Evolutionary conservation across 495 filamentous ascomycete species (phyloP), one percentile per base, ranked within the genome.

Genomic region (Aspergillus ellipticus): DNA sequence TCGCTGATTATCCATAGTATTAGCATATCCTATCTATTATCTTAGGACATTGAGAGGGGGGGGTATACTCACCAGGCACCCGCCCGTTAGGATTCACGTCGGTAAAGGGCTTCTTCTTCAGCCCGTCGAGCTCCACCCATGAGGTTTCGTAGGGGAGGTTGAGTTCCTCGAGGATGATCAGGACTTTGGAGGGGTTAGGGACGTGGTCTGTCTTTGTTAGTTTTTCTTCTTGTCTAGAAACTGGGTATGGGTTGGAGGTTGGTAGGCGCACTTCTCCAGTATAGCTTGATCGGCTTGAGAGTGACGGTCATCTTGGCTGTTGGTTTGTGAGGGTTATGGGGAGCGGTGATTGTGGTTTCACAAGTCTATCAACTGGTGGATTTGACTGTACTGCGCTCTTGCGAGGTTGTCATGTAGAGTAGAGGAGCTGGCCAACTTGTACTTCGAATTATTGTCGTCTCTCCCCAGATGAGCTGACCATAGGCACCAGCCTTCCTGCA

Each of bases 61-160:
- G 17, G 11, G 42, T 6, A 45, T 45, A n/a, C 17, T 41, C 4
- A 45, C 42, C 42, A 68, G 71, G 39, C 16, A 68, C 53, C 20
- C 86, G 83, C 24, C 85, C 86, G 67, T 89, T 88, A 51, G 84
- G 85, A 62, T 86, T 89, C 66, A 84, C 55, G 21, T 69, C 63
- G 3, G 67, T 59, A 63, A 73, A 89, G 0, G 62, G 61, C 10
- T 66, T 57, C 20, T 71, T 56, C 67, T 89, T 89, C 53, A 82
- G 59, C 1, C 82, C 78, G 8, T 53, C 31, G 42, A 79, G 72
- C 35, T 70, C 57, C 42, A 81, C 33, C 3, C 56, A 22, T 4
- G 69, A 64, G 41, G 67, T 58, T 42, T 78, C 70, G 63, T 82
- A 80, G 1, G 78, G 73, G 17, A 89, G 52, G 7, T 56, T 56